Evolutionary conservation across 768 basidiomycete species (phyloP).

Genomic region (Agrocybe chaxingu): DNA sequence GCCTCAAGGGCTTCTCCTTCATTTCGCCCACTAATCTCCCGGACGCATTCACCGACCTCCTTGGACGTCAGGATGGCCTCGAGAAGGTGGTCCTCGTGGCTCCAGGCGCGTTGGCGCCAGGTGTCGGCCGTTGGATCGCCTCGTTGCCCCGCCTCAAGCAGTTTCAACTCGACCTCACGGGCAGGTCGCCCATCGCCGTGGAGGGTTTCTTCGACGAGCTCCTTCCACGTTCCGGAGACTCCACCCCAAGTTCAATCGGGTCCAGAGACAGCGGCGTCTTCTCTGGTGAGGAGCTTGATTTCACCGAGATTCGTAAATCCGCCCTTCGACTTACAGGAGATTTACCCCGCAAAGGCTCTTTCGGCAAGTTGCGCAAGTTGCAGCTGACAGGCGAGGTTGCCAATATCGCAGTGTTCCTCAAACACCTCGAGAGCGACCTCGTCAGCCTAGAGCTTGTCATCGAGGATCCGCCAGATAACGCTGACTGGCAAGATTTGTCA

Average conservation of each 20-base stretch:
- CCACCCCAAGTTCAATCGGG: slow-evolving; percentile 63
- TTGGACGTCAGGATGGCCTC: slow-evolving; percentile 54
- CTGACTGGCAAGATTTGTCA: slow-evolving; percentile 75
- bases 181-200: slow-evolving; percentile 63
- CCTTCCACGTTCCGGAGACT: slow-evolving; percentile 59
- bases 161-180: slow-evolving; percentile 70
- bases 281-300: slow-evolving; percentile 75
- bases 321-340: slow-evolving; percentile 63
- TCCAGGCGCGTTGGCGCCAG: slow-evolving; percentile 69
- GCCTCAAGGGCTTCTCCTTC: slow-evolving; percentile 67
- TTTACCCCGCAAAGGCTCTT: slow-evolving; percentile 51
- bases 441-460: slow-evolving; percentile 71
- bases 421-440: slow-evolving; percentile 63
- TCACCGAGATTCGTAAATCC: slow-evolving; percentile 71
- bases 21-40: slow-evolving; percentile 67
- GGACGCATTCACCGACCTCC: slow-evolving; percentile 65
- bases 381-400: slow-evolving; percentile 68
- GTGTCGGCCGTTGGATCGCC: slow-evolving; percentile 73
- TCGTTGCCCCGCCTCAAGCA: slow-evolving; percentile 58
- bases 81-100: slow-evolving; percentile 67
- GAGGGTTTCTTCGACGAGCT: slow-evolving; percentile 80
- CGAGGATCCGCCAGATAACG: slow-evolving; percentile 73
- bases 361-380: slow-evolving; percentile 54
- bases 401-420: slow-evolving; percentile 70
- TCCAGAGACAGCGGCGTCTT: slow-evolving; percentile 77